These are phyloP conservation scores for Hypoxylon sp. DNA, from an alignment of 2,329 filamentous ascomycete genomes.

Conservation along the genomic window DNA sequence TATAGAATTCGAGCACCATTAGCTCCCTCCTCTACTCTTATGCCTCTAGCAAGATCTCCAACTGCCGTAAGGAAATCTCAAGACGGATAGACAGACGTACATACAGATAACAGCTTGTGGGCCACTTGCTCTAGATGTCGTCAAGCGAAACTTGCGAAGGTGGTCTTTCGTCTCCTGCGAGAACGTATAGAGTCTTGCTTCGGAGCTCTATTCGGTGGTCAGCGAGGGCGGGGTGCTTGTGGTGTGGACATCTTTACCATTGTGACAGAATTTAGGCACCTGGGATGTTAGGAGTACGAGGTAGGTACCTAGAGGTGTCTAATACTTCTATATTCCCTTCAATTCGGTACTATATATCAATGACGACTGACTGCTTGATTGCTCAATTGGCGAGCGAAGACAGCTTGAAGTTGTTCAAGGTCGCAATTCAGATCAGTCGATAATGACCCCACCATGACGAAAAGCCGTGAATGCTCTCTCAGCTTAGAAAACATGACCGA, in stretches of 20 bases:
- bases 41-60: not conserved
- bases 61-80: not conserved
- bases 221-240: conserved; percentile 3
- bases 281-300: too few species aligned
- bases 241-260: conserved; percentile 16
- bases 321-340: not conserved
- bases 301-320: too few species aligned
- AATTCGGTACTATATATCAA: not conserved
- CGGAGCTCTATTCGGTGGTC: conserved; percentile 64
- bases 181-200: conserved; percentile 91
- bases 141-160: conserved; percentile 91
- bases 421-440: conserved; percentile 20
- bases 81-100: conserved; percentile 47
- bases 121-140: conserved; percentile 84
- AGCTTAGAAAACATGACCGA: not conserved
- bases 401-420: conserved; percentile 4
- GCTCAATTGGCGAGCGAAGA: not conserved
- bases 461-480: not conserved
- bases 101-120: conserved; percentile 95
- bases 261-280: conserved; percentile 3
- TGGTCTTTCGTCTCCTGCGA: conserved; percentile 88
- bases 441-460: conserved; percentile 27
- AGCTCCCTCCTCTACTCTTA: too few species aligned
- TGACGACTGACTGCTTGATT: not conserved
- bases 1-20: conserved; percentile 49